phyloP scores from a whole-genome alignment of 2,329 filamentous ascomycete species.

The Didymella glomerata region DNA sequence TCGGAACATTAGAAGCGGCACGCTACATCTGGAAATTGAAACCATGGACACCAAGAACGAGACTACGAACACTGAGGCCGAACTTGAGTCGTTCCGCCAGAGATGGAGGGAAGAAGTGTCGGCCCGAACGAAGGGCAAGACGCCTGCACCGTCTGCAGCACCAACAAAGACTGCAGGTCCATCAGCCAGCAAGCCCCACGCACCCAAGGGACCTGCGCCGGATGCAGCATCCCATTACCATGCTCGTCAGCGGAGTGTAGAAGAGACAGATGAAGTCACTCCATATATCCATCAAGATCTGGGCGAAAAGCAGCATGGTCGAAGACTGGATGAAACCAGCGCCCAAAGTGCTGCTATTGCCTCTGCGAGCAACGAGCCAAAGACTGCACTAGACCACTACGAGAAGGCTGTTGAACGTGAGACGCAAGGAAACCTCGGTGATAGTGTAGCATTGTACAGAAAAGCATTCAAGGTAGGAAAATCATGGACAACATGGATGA shows the following conservation, averaged over 20 bases:
- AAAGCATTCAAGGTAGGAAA: conserved; percentile 82
- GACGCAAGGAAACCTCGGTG: conserved; percentile 81
- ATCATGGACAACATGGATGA: background rate
- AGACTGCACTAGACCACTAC: conserved; percentile 88
- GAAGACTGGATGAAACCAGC: conserved; percentile 55
- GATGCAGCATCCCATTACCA: conserved; percentile 34
- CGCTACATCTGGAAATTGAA: conserved; percentile 27
- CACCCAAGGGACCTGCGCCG: conserved; percentile 37
- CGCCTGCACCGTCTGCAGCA: conserved; percentile 25
- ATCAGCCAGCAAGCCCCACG: conserved; percentile 35
- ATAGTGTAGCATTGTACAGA: conserved; percentile 87
- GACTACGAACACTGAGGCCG: conserved; percentile 59
- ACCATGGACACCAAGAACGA: conserved; percentile 32
- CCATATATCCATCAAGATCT: conserved; percentile 57
- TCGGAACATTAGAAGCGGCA: conserved; percentile 41
- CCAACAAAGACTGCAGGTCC: conserved; percentile 28
- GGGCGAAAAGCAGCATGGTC: conserved; percentile 56
- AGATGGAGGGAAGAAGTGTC: conserved; percentile 86
- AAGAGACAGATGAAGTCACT: conserved; percentile 53
- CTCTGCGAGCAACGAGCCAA: conserved; percentile 60
- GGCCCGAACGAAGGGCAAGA: conserved; percentile 55
- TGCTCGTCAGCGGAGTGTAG: conserved; percentile 37
- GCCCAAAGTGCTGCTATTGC: conserved; percentile 42
- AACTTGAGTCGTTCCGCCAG: conserved; percentile 85
- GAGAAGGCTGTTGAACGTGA: conserved; percentile 92